A percentile compares a stretch with the other conserved stretches of the same genome.
Evolutionary conservation across 2,329 filamentous ascomycete genomes (phyloP).

Genomic region (Thermoascus crustaceus): DNA sequence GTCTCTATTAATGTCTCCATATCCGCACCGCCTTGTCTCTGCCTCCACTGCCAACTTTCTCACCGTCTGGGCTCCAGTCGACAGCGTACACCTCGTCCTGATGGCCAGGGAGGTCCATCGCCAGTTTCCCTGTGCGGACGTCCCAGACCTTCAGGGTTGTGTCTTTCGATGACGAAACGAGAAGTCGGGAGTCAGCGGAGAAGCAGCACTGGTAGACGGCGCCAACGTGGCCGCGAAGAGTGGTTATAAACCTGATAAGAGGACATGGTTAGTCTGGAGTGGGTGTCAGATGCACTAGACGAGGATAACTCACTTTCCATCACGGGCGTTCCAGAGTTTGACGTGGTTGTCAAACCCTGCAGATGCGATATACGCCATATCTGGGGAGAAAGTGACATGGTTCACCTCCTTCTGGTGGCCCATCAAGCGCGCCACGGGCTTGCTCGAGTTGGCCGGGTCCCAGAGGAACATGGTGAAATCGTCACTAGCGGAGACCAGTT

Average conservation of each 20-base stretch:
- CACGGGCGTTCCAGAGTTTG: conserved; percentile 78
- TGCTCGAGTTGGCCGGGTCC: conserved; percentile 70
- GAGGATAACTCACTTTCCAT: conserved; percentile 48
- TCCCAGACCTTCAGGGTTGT: conserved; percentile 95
- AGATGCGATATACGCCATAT: conserved; percentile 78
- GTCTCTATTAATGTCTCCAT: conserved; percentile 56
- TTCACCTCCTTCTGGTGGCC: conserved; percentile 97
- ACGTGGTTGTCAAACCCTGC: conserved; percentile 91
- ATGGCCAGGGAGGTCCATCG: conserved; percentile 77
- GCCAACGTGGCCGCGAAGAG: conserved; percentile 79
- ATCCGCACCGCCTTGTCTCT: conserved; percentile 72
- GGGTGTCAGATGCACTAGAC: conserved; percentile 5
- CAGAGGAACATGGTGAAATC: conserved; percentile 96
- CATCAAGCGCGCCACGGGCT: conserved; percentile 79
- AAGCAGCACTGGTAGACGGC: conserved; percentile 91
- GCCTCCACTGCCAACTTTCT: conserved; percentile 81
- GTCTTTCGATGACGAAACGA: conserved; percentile 85
- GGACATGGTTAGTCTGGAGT: conserved; percentile 2
- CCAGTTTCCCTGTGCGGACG: conserved; percentile 73
- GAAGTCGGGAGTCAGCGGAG: conserved; percentile 79
- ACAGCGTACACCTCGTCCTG: conserved; percentile 89
- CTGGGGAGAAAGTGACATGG: conserved; percentile 87
- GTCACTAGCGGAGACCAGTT: conserved; percentile 82
- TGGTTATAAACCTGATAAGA: conserved; percentile 64
- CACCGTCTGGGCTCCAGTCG: conserved; percentile 89